Percentiles rank a stretch among this genome's conserved stretches.
Evolutionary conservation across 2,329 filamentous ascomycete species (phyloP).

Genomic region (Aspergillus sp.): DNA sequence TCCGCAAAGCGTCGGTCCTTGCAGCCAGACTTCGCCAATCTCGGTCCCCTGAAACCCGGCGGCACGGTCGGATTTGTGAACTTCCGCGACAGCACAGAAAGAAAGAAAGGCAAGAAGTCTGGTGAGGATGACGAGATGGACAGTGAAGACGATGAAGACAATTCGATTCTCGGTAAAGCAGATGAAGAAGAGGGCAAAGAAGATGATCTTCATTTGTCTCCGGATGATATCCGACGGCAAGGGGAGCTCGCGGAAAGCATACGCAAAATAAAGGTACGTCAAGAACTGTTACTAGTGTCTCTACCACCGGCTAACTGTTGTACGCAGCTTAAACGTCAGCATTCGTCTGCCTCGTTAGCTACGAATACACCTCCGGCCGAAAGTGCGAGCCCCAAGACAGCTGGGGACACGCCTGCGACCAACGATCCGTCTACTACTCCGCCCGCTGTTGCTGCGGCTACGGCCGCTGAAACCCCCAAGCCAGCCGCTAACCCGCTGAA

Average conservation of each 20-base stretch:
- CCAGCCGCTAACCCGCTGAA: slow-evolving; percentile 29
- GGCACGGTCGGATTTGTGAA: slow-evolving; percentile 87
- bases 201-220: slow-evolving; percentile 53
- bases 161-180: slow-evolving; percentile 62
- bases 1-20: slow-evolving; percentile 76
- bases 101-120: slow-evolving; percentile 61
- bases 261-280: slow-evolving; percentile 64
- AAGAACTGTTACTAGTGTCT: neutral
- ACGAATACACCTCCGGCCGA: slow-evolving; percentile 34
- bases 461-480: slow-evolving; percentile 25
- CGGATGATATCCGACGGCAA: slow-evolving; percentile 62
- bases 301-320: slow-evolving; percentile 13
- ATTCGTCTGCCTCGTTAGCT: slow-evolving; percentile 60
- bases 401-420: slow-evolving; percentile 39
- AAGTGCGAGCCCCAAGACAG: slow-evolving; percentile 39
- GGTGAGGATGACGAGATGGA: slow-evolving; percentile 66
- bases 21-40: slow-evolving; percentile 79
- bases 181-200: slow-evolving; percentile 58
- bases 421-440: slow-evolving; percentile 39
- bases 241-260: slow-evolving; percentile 65
- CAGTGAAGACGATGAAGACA: slow-evolving; percentile 74
- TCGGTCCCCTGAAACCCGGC: slow-evolving; percentile 80
- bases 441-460: slow-evolving; percentile 28
- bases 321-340: slow-evolving; percentile 64
- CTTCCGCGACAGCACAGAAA: slow-evolving; percentile 71